Evolutionary conservation across 257 asterid species (phyloP), one percentile per base, ranked within the genome.

Genomic region (Anisodus acutangulus): DNA sequence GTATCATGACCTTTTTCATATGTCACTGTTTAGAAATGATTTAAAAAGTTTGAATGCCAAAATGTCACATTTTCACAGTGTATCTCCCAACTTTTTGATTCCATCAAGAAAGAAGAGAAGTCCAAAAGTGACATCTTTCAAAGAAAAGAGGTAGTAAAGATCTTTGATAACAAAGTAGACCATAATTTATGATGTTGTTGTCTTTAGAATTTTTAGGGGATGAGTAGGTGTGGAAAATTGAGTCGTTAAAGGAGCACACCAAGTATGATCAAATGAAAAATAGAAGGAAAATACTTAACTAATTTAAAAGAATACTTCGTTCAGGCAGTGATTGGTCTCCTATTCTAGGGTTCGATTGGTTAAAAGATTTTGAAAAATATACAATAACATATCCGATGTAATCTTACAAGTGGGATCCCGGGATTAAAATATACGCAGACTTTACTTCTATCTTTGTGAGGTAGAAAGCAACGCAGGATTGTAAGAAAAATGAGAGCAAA

Each of bases 181-280:
- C 53, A 41, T 80, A 85, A 67, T 85, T 71, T 83, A 92, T 93
- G 84, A 92, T 93, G 89, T 58, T 90, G 94, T 91, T 93, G 85
- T 78, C 88, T 87, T 71, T 85, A 37, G 47, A 70, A 39, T 19
- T 81, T 35, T 16, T 81, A 47, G 60, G 57, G 37, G 71, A 80
- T 80, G 58, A 80, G 70, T 80, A 59, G 84, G 81, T 88, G 80
- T 55, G 82, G 78, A 81, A 81, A 81, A 81, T 62, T 45, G 19
- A 59, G 19, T 51, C 74, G 41, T 49, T 58, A 62, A 64, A 41
- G 57, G 19, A 43, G 69, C 71, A 80, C 76, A 81, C 74, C 76
- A 62, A 62, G 31, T 80, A 39, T n/a, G 69, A 80, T 57, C 83
- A 80, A 59, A 59, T 47, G 8, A 9, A 49, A 6, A 3, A 19